phyloP scores from a whole-genome alignment of 2,329 filamentous ascomycete species.

The Penicillium fuscoglaucum region DNA sequence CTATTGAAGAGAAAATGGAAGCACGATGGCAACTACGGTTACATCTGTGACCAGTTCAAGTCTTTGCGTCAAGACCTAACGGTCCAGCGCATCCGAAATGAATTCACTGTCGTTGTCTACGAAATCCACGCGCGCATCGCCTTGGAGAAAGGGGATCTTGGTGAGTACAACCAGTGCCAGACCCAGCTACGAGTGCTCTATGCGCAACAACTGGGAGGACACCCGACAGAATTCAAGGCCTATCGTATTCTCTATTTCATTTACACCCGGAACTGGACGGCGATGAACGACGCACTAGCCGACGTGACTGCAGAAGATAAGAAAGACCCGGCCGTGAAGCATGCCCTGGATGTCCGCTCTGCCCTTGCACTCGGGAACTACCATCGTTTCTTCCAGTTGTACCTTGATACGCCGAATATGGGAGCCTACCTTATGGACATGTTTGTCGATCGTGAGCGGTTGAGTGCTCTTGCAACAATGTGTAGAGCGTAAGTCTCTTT shows the following conservation, averaged over 20 bases:
- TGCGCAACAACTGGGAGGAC: slow-evolving; percentile 80
- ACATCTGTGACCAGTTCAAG: slow-evolving; percentile 99
- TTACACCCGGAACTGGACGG: slow-evolving; percentile 95
- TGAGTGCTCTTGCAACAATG: slow-evolving; percentile 85
- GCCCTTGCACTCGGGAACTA: slow-evolving; percentile 93
- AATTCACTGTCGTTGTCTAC: slow-evolving; percentile 94
- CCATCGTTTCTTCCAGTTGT: slow-evolving; percentile 96
- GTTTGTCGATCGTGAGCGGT: slow-evolving; percentile 92
- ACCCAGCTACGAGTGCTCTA: slow-evolving; percentile 94
- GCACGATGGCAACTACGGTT: slow-evolving; percentile 88
- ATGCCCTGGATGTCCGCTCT: slow-evolving; percentile 87
- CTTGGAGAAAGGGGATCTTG: slow-evolving; percentile 95
- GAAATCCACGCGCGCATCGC: slow-evolving; percentile 97
- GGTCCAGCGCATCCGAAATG: slow-evolving; percentile 93
- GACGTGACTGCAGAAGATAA: slow-evolving; percentile 99
- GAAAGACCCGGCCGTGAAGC: slow-evolving; percentile 76
- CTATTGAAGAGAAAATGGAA: slow-evolving; percentile 93
- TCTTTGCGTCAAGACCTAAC: slow-evolving; percentile 97
- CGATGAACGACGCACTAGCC: slow-evolving; percentile 96
- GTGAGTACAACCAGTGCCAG: slow-evolving; percentile 99
- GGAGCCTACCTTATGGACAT: slow-evolving; percentile 98
- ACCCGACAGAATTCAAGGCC: slow-evolving; percentile 93
- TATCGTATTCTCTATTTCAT: slow-evolving; percentile 99
- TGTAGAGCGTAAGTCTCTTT: slow-evolving; percentile 81
- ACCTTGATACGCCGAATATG: slow-evolving; percentile 93